phyloP scores from a whole-genome alignment of 2,329 filamentous ascomycete species.

The Sphaerulina musiva region DNA sequence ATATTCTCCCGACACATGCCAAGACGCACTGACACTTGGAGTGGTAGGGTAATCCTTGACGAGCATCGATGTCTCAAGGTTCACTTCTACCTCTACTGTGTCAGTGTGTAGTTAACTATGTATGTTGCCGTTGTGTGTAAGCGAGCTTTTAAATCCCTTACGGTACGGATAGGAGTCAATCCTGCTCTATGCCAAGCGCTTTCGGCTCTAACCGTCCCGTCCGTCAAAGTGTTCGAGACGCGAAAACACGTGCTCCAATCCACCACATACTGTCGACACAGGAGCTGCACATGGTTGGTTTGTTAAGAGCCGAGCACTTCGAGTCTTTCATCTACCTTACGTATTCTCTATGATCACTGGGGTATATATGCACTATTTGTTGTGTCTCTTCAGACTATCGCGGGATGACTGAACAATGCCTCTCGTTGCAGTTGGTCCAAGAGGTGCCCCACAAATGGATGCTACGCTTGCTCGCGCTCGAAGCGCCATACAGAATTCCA shows the following conservation, averaged over 20 bases:
- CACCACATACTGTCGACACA: too few species aligned
- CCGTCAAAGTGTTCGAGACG: neutral
- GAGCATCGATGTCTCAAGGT: too few species aligned
- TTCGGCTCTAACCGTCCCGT: neutral
- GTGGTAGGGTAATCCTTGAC: too few species aligned
- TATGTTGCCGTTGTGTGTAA: too few species aligned
- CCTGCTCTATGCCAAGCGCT: neutral
- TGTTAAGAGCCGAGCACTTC: conserved; percentile 21
- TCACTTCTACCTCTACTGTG: too few species aligned
- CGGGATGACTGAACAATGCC: neutral
- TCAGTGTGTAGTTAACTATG: too few species aligned
- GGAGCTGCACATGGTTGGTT: neutral
- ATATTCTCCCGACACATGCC: too few species aligned
- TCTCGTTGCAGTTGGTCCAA: neutral
- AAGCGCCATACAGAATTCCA: conserved; percentile 1
- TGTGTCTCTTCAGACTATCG: neutral
- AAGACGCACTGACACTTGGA: too few species aligned
- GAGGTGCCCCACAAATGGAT: conserved; percentile 1
- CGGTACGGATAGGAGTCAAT: neutral
- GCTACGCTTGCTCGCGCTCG: conserved; percentile 11
- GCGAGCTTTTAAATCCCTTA: too few species aligned
- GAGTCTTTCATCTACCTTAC: conserved; percentile 17
- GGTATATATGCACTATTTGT: conserved; percentile 8
- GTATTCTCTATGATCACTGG: conserved; percentile 11
- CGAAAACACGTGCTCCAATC: neutral